Conservation (phyloP, 805 yeast species). For the Brettanomyces nanus region DNA sequence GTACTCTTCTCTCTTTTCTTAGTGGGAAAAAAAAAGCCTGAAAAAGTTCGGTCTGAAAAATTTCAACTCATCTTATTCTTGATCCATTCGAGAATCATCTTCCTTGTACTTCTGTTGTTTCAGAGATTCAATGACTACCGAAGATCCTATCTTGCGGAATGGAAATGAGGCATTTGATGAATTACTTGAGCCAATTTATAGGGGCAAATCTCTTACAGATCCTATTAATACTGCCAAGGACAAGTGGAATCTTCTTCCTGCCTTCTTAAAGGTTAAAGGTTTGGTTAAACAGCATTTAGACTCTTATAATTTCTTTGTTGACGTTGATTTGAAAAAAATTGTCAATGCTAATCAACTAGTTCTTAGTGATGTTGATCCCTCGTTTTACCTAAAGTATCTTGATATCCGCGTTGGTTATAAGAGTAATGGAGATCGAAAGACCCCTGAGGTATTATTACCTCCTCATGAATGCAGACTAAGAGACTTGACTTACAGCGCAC, state of each 20-base stretch:
- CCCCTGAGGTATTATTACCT: conserved; percentile 57
- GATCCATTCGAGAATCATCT: no score
- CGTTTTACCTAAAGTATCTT: conserved; percentile 83
- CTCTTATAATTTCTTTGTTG: conserved; percentile 96
- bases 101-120: no score
- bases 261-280: conserved; percentile 92
- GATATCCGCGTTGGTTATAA: conserved; percentile 88
- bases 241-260: conserved; percentile 95
- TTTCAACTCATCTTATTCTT: no score
- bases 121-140: no score
- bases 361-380: conserved; percentile 93
- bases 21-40: no score
- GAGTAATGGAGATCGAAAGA: conserved; percentile 37
- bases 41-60: no score
- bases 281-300: conserved; percentile 95
- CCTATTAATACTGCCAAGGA: conserved; percentile 87
- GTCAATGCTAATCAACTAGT: conserved; percentile 85
- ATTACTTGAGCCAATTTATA: conserved; percentile 69
- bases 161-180: conserved; percentile 56
- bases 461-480: conserved; percentile 96
- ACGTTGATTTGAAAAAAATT: conserved; percentile 85
- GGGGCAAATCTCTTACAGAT: conserved; percentile 82
- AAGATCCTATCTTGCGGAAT: no score
- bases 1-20: no score
- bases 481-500: conserved; percentile 92